phyloP scores from a whole-genome alignment of 306 rosid genomes.

The Trifolium subterraneum region DNA sequence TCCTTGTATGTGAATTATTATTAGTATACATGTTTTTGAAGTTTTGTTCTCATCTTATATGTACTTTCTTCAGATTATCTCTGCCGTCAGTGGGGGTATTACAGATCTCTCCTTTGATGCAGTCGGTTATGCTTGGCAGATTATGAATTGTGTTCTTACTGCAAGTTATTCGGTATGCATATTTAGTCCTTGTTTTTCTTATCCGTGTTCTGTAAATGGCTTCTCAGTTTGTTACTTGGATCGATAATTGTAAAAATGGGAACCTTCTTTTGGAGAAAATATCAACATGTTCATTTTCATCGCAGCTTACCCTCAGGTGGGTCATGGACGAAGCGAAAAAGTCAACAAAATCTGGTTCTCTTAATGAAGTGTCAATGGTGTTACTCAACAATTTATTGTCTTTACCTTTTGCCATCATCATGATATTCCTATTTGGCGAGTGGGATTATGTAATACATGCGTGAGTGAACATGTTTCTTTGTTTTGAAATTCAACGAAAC shows the following conservation, averaged over 20 bases:
- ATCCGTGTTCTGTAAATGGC: slow-evolving; percentile 9
- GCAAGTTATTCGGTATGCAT: slow-evolving; percentile 82
- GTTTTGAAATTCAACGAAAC: slow-evolving; percentile 7
- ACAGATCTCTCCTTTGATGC: slow-evolving; percentile 82
- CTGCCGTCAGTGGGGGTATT: slow-evolving; percentile 78
- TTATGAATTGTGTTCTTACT: slow-evolving; percentile 74
- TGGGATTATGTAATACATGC: slow-evolving; percentile 72
- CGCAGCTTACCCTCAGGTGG: slow-evolving; percentile 75
- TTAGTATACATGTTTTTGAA: slow-evolving; percentile 19
- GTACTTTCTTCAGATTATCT: slow-evolving; percentile 68
- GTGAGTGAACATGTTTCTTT: slow-evolving; percentile 61
- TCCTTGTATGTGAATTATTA: too few relatives aligned
- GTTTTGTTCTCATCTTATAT: slow-evolving; percentile 19
- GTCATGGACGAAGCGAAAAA: slow-evolving; percentile 91
- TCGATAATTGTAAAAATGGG: slow-evolving; percentile 8
- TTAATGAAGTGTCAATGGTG: slow-evolving; percentile 96
- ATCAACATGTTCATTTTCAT: slow-evolving; percentile 30
- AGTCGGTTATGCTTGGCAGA: slow-evolving; percentile 85
- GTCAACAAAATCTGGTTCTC: slow-evolving; percentile 73
- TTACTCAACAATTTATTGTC: slow-evolving; percentile 82
- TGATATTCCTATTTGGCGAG: slow-evolving; percentile 72
- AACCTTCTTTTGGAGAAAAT: slow-evolving; percentile 22
- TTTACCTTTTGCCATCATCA: slow-evolving; percentile 71
- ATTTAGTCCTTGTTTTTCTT: slow-evolving; percentile 10
- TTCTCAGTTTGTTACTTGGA: slow-evolving; percentile 13